phyloP scores from a whole-genome alignment of 495 filamentous ascomycete species.

The Xylaria grammica region DNA sequence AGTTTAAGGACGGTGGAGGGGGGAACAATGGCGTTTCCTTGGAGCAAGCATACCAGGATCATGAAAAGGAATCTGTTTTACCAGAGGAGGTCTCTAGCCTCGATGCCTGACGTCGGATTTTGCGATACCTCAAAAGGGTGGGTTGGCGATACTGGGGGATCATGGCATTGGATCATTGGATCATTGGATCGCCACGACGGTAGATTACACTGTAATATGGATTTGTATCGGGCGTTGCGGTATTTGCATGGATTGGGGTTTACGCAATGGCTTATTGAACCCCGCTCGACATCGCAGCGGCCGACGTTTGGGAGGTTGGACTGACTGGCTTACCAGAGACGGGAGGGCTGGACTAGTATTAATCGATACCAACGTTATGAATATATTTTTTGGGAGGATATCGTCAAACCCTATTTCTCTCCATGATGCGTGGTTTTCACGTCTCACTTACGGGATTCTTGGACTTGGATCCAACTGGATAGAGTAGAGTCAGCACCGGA shows the following conservation, averaged over 20 bases:
- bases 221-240: slow-evolving; percentile 17
- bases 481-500: no score
- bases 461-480: no score
- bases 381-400: neutral
- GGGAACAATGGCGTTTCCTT: slow-evolving; percentile 22
- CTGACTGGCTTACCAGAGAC: neutral
- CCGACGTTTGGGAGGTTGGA: neutral
- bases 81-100: neutral
- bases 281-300: neutral
- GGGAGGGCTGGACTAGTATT: slow-evolving; percentile 10
- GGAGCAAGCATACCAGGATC: slow-evolving; percentile 22
- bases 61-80: slow-evolving; percentile 15
- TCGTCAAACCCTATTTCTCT: no score
- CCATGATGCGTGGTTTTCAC: neutral
- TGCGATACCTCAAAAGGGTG: slow-evolving; percentile 4
- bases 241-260: neutral
- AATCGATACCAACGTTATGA: neutral
- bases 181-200: neutral
- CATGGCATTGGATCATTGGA: neutral
- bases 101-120: neutral
- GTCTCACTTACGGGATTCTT: neutral
- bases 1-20: slow-evolving; percentile 9
- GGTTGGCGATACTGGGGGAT: slow-evolving; percentile 6
- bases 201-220: slow-evolving; percentile 19
- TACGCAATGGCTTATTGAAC: no score